Evolutionary conservation across 2,329 filamentous ascomycete species (phyloP).

Genomic region (Xylariomycetidae sp.): DNA sequence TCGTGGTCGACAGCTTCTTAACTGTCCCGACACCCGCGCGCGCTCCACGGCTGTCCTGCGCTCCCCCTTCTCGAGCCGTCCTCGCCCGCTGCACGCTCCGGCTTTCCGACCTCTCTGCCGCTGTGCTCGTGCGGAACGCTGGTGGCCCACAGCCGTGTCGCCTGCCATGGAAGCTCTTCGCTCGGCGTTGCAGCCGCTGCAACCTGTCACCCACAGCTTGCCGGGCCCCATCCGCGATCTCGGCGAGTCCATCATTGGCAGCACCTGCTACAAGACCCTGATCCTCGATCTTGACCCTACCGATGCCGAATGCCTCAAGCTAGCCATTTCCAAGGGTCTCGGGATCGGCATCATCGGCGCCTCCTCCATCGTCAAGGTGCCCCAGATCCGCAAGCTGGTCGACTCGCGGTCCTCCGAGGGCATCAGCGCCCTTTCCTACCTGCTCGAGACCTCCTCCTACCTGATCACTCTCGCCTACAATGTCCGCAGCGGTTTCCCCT

Average conservation of each 20-base stretch:
- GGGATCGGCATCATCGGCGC: conserved; percentile 91
- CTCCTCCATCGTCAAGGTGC: conserved; percentile 89
- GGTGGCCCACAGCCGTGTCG: neutral
- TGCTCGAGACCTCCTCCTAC: conserved; percentile 84
- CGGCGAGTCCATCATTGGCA: conserved; percentile 73
- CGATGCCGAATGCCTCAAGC: conserved; percentile 74
- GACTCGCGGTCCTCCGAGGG: conserved; percentile 74
- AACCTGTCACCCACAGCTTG: conserved; percentile 65
- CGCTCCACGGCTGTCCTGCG: no score
- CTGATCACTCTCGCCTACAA: conserved; percentile 92
- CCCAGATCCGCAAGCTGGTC: conserved; percentile 90
- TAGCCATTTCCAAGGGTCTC: conserved; percentile 85
- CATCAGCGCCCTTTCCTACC: conserved; percentile 83
- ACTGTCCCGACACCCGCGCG: no score
- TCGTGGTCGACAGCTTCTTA: no score
- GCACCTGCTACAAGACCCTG: conserved; percentile 77
- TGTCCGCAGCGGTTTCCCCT: conserved; percentile 82
- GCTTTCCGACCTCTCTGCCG: neutral
- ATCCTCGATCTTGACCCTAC: conserved; percentile 78
- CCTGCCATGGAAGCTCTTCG: conserved; percentile 54
- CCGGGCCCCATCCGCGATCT: conserved; percentile 69
- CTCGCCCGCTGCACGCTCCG: neutral
- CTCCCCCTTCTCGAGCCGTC: neutral
- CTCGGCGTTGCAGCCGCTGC: conserved; percentile 53
- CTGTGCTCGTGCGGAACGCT: no score